phyloP scores from a whole-genome alignment of 1,284 basidiomycete genomes.

The Fomitopsis palustris region DNA sequence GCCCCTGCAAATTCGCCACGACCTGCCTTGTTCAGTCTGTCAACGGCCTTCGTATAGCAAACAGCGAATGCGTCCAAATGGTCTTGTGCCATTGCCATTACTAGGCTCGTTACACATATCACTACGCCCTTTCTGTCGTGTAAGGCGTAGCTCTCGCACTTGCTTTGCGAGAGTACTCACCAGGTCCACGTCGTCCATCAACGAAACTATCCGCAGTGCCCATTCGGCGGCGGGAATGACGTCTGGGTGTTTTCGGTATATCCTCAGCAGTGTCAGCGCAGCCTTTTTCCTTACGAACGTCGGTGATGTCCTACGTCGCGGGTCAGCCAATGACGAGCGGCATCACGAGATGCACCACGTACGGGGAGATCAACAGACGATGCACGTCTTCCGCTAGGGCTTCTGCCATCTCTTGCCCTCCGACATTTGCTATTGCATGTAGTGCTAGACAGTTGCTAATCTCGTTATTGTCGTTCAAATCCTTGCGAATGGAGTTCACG shows the following conservation, averaged over 20 bases:
- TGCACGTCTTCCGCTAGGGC: slow-evolving; percentile 92
- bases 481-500: slow-evolving; percentile 97
- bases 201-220: slow-evolving; percentile 90
- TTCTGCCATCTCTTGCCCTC: slow-evolving; percentile 98
- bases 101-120: slow-evolving; percentile 87
- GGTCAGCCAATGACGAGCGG: background rate
- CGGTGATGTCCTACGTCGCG: slow-evolving; percentile 74
- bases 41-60: slow-evolving; percentile 93
- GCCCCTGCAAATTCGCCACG: background rate
- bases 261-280: slow-evolving; percentile 86
- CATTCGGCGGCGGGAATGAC: slow-evolving; percentile 93
- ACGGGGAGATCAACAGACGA: slow-evolving; percentile 94
- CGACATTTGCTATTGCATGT: slow-evolving; percentile 98
- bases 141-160: background rate
- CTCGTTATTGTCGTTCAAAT: slow-evolving; percentile 93
- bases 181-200: slow-evolving; percentile 93
- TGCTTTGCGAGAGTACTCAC: slow-evolving; percentile 35
- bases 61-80: slow-evolving; percentile 86
- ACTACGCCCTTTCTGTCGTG: slow-evolving; percentile 76
- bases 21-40: slow-evolving; percentile 80
- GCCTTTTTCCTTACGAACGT: slow-evolving; percentile 99
- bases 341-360: slow-evolving; percentile 28
- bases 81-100: slow-evolving; percentile 95
- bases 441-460: slow-evolving; percentile 95
- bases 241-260: slow-evolving; percentile 95